Evolutionary conservation across 495 filamentous ascomycete species (phyloP).

Genomic region (Trichodelitschia bisporula): DNA sequence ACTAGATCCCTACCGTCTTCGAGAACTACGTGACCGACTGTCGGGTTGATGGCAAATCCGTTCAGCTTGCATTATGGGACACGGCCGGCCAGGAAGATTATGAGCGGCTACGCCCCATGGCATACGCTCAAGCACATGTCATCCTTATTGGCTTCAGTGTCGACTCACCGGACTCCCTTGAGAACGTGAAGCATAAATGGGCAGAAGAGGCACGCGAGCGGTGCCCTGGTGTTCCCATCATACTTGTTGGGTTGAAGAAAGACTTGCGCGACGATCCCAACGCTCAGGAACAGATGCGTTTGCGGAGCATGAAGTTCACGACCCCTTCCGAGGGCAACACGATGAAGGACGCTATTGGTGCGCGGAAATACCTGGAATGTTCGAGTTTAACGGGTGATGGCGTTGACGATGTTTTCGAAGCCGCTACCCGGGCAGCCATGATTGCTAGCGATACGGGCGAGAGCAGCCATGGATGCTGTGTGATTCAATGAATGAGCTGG

Average conservation of each 20-base stretch:
- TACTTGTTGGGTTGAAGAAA: constrained; percentile 93
- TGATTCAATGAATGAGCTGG: too few species aligned
- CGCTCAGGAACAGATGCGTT: constrained; percentile 92
- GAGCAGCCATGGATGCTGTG: too few species aligned
- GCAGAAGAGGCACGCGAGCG: constrained; percentile 88
- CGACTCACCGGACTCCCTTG: constrained; percentile 86
- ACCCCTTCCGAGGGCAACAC: constrained; percentile 55
- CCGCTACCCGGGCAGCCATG: constrained; percentile 83
- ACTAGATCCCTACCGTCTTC: constrained; percentile 17
- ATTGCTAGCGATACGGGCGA: constrained; percentile 78
- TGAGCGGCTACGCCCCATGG: constrained; percentile 62
- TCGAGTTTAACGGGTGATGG: constrained; percentile 92
- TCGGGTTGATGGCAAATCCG: constrained; percentile 22
- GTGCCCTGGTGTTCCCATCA: constrained; percentile 81
- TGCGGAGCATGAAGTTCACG: constrained; percentile 72
- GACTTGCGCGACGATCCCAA: constrained; percentile 87
- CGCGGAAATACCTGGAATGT: constrained; percentile 91
- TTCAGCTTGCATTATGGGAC: constrained; percentile 23
- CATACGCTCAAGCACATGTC: constrained; percentile 94
- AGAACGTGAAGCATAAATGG: constrained; percentile 99
- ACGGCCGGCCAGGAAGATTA: constrained; percentile 25
- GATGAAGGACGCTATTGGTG: constrained; percentile 63
- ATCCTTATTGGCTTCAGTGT: constrained; percentile 90
- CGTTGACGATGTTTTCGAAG: constrained; percentile 97
- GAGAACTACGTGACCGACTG: constrained; percentile 24